Evolutionary conservation across 2,329 filamentous ascomycete genomes (phyloP), one percentile per base, ranked within the genome.

Genomic region (Gnomoniopsis smithogilvyi): DNA sequence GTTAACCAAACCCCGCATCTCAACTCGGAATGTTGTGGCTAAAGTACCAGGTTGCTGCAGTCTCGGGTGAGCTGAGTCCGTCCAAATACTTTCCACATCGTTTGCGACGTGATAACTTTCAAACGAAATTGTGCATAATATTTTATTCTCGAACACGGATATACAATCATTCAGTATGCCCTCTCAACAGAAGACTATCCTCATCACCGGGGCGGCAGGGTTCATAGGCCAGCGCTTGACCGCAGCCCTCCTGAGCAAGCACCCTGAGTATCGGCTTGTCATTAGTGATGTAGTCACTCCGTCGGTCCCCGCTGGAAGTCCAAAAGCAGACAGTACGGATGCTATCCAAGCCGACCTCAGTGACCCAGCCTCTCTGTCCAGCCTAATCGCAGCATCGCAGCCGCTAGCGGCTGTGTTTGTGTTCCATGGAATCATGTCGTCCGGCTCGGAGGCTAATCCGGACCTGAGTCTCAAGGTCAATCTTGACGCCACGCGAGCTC

Each of bases 151-250:
- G 21, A n/a, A 33, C 8, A 51, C 12, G 15, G 15, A 24, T 26
- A 46, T 7, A 48, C 24, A 6, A 33, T 21, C 3, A 22, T 10
- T 21, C 21, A 43, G 7, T 22, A 62, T 62, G 60, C 17, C 52
- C 10, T 51, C 49, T 3, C 43, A 56, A 38, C 59, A 55, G 22
- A 58, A 59, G 17, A 59, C 60, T 8, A 78, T 88, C 45, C 79
- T 88, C 67, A 85, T 88, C 65, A 88, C 85, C 11, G 85, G 86
- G 6, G 85, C 79, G 8, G 81, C 81, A 48, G 86, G 86, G 60
- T 88, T 88, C 72, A 81, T 89, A 59, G 85, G 85, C 67, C 85
- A 87, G 68, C 77, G 82, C 48, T 77, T 88, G 24, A 79, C 83
- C 2, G 75, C 76, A 53, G 78, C 82, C 38, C 77, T 88, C 3